A percentile compares a stretch with the other conserved stretches of the same genome.
Conservation (phyloP, 306 rosid species). For the Citrullus colocynthis region DNA sequence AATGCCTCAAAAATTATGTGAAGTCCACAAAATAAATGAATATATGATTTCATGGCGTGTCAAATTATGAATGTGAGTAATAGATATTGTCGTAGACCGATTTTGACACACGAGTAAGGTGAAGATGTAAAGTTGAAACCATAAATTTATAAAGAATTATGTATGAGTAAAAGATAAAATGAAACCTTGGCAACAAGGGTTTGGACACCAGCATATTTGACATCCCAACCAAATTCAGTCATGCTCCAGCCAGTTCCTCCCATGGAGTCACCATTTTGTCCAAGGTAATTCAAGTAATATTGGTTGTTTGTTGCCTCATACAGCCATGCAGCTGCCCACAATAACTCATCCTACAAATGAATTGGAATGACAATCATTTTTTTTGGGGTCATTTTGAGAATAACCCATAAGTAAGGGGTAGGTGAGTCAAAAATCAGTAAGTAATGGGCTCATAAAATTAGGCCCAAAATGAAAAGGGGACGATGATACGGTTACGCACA, state of each 20-base stretch:
- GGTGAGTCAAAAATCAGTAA: too few relatives aligned
- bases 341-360: conserved; percentile 60
- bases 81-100: too few relatives aligned
- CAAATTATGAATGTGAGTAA: too few relatives aligned
- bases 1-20: too few relatives aligned
- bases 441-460: neutral
- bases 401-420: neutral
- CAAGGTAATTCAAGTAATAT: conserved; percentile 83
- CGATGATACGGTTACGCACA: conserved; percentile 24
- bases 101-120: too few relatives aligned
- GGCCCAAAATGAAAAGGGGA: neutral
- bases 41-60: too few relatives aligned
- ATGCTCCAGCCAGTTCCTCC: conserved; percentile 98
- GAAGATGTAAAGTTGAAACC: too few relatives aligned
- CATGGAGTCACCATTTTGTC: conserved; percentile 69
- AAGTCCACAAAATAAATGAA: too few relatives aligned
- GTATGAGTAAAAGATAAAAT: too few relatives aligned
- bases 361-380: neutral
- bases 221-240: conserved; percentile 97
- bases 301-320: conserved; percentile 72
- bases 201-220: conserved; percentile 89
- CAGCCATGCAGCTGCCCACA: conserved; percentile 99
- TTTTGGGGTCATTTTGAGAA: neutral
- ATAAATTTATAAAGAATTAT: too few relatives aligned
- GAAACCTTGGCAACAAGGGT: conserved; percentile 78